phyloP scores from a whole-genome alignment of 2,329 filamentous ascomycete genomes.

The Bipolaris sorokiniana region DNA sequence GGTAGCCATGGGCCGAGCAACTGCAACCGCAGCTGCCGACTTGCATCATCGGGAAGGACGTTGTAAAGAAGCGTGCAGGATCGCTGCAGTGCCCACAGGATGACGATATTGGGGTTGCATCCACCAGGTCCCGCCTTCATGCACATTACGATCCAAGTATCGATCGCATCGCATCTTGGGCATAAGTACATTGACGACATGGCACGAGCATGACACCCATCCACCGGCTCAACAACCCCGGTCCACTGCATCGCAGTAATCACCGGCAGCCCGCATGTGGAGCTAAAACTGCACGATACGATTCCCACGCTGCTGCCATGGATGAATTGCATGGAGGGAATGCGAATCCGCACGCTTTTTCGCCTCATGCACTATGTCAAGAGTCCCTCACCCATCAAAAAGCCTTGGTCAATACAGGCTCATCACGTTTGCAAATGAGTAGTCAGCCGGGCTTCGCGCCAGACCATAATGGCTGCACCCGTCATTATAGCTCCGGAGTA shows the following conservation, averaged over 20 bases:
- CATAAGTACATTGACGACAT: slow-evolving; percentile 12
- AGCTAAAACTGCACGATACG: slow-evolving; percentile 15
- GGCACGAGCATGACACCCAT: slow-evolving; percentile 13
- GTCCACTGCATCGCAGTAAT: slow-evolving; percentile 19
- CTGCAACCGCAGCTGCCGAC: background rate
- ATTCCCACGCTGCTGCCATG: slow-evolving; percentile 16
- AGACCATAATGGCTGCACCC: slow-evolving; percentile 24
- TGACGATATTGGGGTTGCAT: background rate
- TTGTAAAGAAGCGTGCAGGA: background rate
- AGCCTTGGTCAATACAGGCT: slow-evolving; percentile 20
- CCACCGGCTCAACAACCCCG: slow-evolving; percentile 8
- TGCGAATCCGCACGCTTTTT: slow-evolving; percentile 10
- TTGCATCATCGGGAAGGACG: slow-evolving; percentile 3
- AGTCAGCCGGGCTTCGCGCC: slow-evolving; percentile 8
- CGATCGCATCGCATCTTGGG: slow-evolving; percentile 20
- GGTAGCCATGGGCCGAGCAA: background rate
- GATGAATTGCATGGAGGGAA: slow-evolving; percentile 10
- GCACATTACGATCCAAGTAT: slow-evolving; percentile 18
- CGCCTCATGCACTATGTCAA: slow-evolving; percentile 12
- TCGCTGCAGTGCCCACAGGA: slow-evolving; percentile 4
- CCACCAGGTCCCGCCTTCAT: slow-evolving; percentile 2
- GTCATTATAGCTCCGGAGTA: slow-evolving; percentile 4
- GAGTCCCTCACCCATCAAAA: slow-evolving; percentile 33
- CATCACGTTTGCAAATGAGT: slow-evolving; percentile 5
- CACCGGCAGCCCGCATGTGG: slow-evolving; percentile 11